Percentiles rank a stretch among this genome's conserved stretches.
Conservation (phyloP, 129 eudicot species). For the Centella asiatica region DNA sequence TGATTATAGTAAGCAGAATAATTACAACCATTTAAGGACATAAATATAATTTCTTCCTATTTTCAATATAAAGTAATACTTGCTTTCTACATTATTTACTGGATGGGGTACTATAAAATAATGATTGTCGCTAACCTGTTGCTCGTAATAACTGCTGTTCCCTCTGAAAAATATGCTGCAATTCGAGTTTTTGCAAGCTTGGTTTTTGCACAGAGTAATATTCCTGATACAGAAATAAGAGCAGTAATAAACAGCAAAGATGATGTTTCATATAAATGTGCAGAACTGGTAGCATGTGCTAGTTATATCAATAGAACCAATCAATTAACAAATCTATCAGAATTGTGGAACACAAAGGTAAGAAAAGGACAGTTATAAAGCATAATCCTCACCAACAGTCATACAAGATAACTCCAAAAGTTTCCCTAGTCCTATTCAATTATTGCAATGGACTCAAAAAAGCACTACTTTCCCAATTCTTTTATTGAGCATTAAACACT, state of each 20-base stretch:
- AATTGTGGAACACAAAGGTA: neutral
- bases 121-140: constrained; percentile 39
- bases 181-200: constrained; percentile 69
- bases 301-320: neutral
- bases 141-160: constrained; percentile 54
- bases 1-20: too few relatives aligned
- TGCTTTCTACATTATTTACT: too few relatives aligned
- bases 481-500: too few relatives aligned
- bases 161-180: constrained; percentile 88
- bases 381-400: neutral
- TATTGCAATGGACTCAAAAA: too few relatives aligned
- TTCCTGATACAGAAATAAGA: constrained; percentile 39
- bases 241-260: neutral
- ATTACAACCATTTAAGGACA: too few relatives aligned
- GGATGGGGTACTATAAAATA: neutral
- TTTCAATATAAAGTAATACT: too few relatives aligned
- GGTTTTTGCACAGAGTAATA: constrained; percentile 94
- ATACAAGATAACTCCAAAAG: neutral
- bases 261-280: neutral
- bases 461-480: too few relatives aligned
- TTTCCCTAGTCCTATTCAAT: too few relatives aligned
- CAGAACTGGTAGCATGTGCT: neutral
- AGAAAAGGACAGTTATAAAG: neutral
- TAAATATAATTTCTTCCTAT: too few relatives aligned
- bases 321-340: neutral